phyloP scores from a whole-genome alignment of 2,329 filamentous ascomycete genomes.

The Pleurostoma richardsiae region DNA sequence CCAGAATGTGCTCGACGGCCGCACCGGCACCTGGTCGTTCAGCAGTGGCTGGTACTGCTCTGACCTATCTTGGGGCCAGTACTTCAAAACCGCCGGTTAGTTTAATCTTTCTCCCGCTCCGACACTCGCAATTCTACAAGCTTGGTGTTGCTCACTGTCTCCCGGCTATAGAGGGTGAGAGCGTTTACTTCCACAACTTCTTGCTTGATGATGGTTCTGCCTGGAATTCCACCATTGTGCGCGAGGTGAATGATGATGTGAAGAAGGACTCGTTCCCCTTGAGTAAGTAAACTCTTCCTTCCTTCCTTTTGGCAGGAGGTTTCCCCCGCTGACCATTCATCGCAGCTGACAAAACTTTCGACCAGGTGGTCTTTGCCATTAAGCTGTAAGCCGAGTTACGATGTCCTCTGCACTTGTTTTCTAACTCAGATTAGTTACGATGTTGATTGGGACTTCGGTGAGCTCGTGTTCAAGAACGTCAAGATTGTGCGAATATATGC shows the following conservation, averaged over 20 bases:
- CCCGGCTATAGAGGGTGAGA: no score
- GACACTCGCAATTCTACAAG: no score
- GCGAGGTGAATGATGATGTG: no score
- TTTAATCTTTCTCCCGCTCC: no score
- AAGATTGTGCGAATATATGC: constrained; percentile 28
- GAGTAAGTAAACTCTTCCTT: no score
- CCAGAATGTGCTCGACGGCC: constrained; percentile 33
- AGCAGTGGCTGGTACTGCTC: constrained; percentile 33
- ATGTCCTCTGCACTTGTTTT: no score
- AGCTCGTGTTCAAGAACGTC: constrained; percentile 33
- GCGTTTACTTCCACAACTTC: no score
- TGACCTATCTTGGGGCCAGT: constrained; percentile 31
- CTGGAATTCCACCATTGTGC: no score
- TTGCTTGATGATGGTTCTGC: no score
- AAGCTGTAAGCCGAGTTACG: constrained; percentile 22
- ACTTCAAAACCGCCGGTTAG: constrained; percentile 29
- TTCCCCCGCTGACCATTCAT: background rate
- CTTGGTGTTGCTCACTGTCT: no score
- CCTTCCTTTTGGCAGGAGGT: no score
- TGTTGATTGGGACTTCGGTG: constrained; percentile 31
- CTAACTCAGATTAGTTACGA: constrained; percentile 14
- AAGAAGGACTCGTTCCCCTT: no score
- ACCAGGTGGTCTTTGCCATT: constrained; percentile 33
- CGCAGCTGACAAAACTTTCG: constrained; percentile 23
- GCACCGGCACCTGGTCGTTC: constrained; percentile 33